Percentiles rank a stretch among this genome's conserved stretches.
Conservation (phyloP, 192 early-diverging fungal species). For the Coemansia sp. region DNA sequence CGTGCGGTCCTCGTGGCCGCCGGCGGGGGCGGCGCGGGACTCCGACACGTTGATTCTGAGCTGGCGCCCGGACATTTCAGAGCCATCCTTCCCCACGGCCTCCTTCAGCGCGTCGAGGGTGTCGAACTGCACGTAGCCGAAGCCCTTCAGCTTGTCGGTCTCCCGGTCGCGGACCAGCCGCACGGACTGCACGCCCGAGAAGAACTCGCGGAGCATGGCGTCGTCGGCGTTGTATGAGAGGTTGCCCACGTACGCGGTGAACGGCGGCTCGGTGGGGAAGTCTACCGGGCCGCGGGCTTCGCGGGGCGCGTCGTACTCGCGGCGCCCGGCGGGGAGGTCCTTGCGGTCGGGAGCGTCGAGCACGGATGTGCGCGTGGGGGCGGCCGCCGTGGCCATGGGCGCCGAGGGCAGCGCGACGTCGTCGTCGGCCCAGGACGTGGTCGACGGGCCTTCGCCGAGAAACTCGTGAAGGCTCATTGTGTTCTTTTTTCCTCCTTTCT, state of each 20-base stretch:
- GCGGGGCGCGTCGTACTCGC: conserved; percentile 12
- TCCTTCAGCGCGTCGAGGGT: conserved; percentile 75
- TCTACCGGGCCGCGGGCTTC: conserved; percentile 52
- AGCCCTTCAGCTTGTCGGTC: conserved; percentile 82
- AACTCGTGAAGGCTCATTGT: conserved; percentile 88
- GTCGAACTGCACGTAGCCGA: conserved; percentile 94
- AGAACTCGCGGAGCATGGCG: conserved; percentile 68
- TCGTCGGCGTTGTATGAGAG: conserved; percentile 83
- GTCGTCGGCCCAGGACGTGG: conserved; percentile 87
- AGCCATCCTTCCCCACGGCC: conserved; percentile 62
- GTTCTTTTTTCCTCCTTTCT: conserved; percentile 64
- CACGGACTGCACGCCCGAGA: conserved; percentile 72
- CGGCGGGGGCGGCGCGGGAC: conserved; percentile 50
- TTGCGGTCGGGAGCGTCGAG: conserved; percentile 36
- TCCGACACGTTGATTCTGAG: conserved; percentile 90
- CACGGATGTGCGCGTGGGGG: conserved; percentile 21
- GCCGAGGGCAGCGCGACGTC: conserved; percentile 83
- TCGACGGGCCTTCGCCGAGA: conserved; percentile 27
- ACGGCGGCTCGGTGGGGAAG: conserved; percentile 84
- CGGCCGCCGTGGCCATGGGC: conserved; percentile 40
- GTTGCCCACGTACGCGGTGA: conserved; percentile 88
- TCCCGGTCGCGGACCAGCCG: conserved; percentile 81
- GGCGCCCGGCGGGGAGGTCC: not conserved
- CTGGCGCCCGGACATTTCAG: conserved; percentile 61
- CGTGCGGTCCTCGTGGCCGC: conserved; percentile 4